Evolutionary conservation across 306 rosid genomes (phyloP).

Genomic region (Dalbergia cochinchinensis): DNA sequence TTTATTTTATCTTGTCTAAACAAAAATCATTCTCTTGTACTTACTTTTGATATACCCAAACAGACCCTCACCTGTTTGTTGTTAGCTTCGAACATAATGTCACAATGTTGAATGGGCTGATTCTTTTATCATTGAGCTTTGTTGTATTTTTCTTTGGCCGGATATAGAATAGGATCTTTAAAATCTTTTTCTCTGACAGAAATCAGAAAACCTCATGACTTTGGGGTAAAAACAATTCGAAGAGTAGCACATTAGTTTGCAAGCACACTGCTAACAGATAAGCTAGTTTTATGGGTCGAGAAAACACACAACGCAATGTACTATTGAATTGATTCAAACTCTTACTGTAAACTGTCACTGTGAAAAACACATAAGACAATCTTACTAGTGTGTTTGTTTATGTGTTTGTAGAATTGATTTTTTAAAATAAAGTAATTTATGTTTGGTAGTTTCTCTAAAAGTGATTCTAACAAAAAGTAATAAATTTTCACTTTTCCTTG

Average conservation of each 20-base stretch:
- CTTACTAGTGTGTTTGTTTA: no score
- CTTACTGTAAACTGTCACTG: no score
- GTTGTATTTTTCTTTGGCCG: conserved; percentile 23
- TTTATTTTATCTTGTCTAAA: no score
- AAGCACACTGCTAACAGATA: background rate
- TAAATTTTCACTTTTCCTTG: no score
- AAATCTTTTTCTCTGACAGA: background rate
- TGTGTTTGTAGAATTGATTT: no score
- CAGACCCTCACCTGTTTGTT: conserved; percentile 13
- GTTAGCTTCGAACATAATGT: conserved; percentile 10
- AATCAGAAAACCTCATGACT: conserved; percentile 17
- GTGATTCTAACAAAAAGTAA: no score
- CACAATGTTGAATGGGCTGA: conserved; percentile 7
- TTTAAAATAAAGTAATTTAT: no score
- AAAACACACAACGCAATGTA: conserved; percentile 16
- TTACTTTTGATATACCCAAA: no score
- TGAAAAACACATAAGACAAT: no score
- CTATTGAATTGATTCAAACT: background rate
- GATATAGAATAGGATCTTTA: background rate
- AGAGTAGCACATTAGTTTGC: conserved; percentile 29
- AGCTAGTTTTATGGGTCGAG: background rate
- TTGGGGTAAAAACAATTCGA: conserved; percentile 18
- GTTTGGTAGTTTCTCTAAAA: no score
- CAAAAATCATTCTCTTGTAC: no score
- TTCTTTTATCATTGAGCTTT: conserved; percentile 1